These are phyloP conservation scores for Aphanocladium album DNA, from an alignment of 2,329 filamentous ascomycete species.

Conservation along the genomic window DNA sequence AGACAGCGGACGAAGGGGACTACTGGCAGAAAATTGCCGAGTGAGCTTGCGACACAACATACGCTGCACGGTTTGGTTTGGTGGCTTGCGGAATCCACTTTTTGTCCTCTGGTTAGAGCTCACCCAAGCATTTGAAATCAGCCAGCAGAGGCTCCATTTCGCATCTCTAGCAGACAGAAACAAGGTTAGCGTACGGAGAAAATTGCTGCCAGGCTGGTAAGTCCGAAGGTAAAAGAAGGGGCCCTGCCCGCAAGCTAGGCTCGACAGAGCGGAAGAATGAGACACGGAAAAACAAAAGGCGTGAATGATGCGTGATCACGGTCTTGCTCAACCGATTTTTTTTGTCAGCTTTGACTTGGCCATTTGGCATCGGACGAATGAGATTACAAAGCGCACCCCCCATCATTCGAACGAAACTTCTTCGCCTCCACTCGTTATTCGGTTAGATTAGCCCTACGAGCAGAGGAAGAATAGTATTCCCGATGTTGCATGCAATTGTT, in stretches of 20 bases:
- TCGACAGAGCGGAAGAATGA: background rate
- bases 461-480: background rate
- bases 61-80: background rate
- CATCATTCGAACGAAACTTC: background rate
- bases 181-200: background rate
- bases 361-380: background rate
- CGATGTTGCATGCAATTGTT: background rate
- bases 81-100: constrained; percentile 6
- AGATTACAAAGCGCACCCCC: constrained; percentile 1
- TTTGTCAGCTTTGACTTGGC: background rate
- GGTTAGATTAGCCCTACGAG: background rate
- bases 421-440: background rate
- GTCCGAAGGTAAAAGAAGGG: background rate
- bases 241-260: background rate
- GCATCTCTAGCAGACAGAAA: background rate
- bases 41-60: background rate
- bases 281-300: background rate
- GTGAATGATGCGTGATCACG: background rate
- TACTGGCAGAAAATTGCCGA: constrained; percentile 1
- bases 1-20: background rate
- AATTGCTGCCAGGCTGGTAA: background rate
- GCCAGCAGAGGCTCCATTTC: background rate
- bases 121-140: constrained; percentile 12
- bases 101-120: background rate
- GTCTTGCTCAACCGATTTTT: background rate